phyloP scores from a whole-genome alignment of 1,139 yeast genomes.

The Kurtzmaniella quercitrusa region DNA sequence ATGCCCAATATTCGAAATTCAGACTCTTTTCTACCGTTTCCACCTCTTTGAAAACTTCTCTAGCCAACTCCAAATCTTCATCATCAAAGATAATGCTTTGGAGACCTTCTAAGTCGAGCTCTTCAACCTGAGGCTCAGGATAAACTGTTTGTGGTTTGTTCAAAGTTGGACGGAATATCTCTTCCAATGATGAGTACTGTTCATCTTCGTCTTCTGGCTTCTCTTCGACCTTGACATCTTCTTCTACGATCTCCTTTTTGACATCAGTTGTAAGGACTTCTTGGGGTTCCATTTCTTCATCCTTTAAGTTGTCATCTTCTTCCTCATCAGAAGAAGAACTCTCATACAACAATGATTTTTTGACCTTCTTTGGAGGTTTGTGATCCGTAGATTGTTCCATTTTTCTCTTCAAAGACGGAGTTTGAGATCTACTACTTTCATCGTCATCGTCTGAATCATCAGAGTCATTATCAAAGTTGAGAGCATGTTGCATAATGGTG shows the following conservation, averaged over 20 bases:
- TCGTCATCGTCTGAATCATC: conserved; percentile 35
- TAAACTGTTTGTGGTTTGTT: conserved; percentile 49
- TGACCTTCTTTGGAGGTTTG: conserved; percentile 17
- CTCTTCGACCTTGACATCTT: conserved; percentile 8
- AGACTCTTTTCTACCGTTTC: conserved; percentile 25
- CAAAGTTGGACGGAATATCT: conserved; percentile 41
- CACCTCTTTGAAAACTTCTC: conserved; percentile 35
- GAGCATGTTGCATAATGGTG: conserved; percentile 61
- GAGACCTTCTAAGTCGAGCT: conserved; percentile 45
- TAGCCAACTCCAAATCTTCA: conserved; percentile 62
- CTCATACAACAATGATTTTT: conserved; percentile 25
- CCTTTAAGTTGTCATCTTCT: conserved; percentile 12
- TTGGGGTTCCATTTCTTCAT: conserved; percentile 8
- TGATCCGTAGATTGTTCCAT: conserved; percentile 26
- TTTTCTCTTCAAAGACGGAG: conserved; percentile 33
- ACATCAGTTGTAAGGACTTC: conserved; percentile 7
- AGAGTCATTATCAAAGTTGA: conserved; percentile 49
- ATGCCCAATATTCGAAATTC: conserved; percentile 60
- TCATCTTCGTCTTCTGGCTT: conserved; percentile 10
- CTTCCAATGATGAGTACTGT: conserved; percentile 25
- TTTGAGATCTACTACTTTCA: conserved; percentile 38
- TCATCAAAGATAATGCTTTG: conserved; percentile 61
- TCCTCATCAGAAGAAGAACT: conserved; percentile 25
- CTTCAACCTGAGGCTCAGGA: conserved; percentile 30
- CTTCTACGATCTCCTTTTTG: conserved; percentile 6